Evolutionary conservation across 2,329 filamentous ascomycete genomes (phyloP).

Genomic region (Hysterium pulicare): DNA sequence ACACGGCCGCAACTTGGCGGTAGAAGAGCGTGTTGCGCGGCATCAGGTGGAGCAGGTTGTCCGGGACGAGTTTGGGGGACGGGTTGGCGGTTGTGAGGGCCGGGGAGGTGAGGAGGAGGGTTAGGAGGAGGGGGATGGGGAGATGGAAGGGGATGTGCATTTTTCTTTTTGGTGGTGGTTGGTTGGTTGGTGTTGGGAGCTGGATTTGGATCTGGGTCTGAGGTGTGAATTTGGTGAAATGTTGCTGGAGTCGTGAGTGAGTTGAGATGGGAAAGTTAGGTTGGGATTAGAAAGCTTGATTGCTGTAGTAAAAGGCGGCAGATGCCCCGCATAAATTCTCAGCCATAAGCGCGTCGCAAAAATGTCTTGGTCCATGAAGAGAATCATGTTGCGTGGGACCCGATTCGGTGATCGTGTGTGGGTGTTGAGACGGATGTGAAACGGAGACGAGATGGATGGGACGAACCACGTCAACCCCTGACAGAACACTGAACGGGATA

Average conservation of each 20-base stretch:
- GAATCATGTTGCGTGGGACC: neutral
- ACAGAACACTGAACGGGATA: no score
- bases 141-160: conserved; percentile 13
- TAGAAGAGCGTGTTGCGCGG: conserved; percentile 33
- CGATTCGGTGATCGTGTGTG: neutral
- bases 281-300: no score
- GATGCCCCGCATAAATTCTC: neutral
- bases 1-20: conserved; percentile 22
- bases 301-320: no score
- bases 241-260: neutral
- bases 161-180: neutral
- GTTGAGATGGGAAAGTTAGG: no score
- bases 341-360: neutral
- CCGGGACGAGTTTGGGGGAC: conserved; percentile 18
- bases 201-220: neutral
- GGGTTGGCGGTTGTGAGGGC: conserved; percentile 21
- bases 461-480: no score
- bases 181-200: neutral
- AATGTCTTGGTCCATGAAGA: neutral
- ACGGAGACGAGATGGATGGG: no score
- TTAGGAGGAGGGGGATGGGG: conserved; percentile 19
- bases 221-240: neutral
- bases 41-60: conserved; percentile 23
- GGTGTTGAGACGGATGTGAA: conserved; percentile 4
- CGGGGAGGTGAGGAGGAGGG: conserved; percentile 20